These are phyloP conservation scores for Citeromyces matritensis DNA, from an alignment of 805 yeast species.

Conservation along the genomic window DNA sequence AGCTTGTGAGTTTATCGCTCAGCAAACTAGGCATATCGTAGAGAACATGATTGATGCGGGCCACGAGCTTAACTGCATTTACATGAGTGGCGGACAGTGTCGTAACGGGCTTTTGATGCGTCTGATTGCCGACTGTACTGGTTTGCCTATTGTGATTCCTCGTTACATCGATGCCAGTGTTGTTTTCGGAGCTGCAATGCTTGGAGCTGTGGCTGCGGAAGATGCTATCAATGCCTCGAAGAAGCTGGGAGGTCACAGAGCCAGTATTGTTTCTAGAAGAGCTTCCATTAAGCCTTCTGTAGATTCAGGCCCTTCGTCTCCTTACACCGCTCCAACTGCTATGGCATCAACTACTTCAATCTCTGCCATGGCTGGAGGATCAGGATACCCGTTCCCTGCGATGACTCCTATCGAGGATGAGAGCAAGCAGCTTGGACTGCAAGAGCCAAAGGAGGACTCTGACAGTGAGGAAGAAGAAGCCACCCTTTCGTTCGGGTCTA, in stretches of 20 bases:
- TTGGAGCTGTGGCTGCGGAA: constrained; percentile 90
- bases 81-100: constrained; percentile 95
- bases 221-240: constrained; percentile 28
- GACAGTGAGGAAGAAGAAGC: constrained; percentile 21
- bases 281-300: constrained; percentile 7
- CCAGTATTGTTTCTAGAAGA: constrained; percentile 11
- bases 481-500: constrained; percentile 45
- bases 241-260: constrained; percentile 4
- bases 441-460: constrained; percentile 4
- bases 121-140: constrained; percentile 84
- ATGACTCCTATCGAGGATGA: constrained; percentile 22
- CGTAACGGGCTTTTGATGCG: constrained; percentile 83
- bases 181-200: constrained; percentile 86
- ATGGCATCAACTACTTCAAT: constrained; percentile 51
- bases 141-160: constrained; percentile 83
- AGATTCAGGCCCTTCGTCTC: constrained; percentile 31
- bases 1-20: constrained; percentile 95
- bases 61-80: constrained; percentile 59
- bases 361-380: constrained; percentile 22
- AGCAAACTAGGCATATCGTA: constrained; percentile 91
- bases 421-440: constrained; percentile 14
- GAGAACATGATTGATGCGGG: constrained; percentile 75
- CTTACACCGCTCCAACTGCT: constrained; percentile 73
- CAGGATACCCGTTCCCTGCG: constrained; percentile 30
- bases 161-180: constrained; percentile 94